Evolutionary conservation across 371 early-diverging fungal species (phyloP).

Genomic region (Funneliformis caledonium): DNA sequence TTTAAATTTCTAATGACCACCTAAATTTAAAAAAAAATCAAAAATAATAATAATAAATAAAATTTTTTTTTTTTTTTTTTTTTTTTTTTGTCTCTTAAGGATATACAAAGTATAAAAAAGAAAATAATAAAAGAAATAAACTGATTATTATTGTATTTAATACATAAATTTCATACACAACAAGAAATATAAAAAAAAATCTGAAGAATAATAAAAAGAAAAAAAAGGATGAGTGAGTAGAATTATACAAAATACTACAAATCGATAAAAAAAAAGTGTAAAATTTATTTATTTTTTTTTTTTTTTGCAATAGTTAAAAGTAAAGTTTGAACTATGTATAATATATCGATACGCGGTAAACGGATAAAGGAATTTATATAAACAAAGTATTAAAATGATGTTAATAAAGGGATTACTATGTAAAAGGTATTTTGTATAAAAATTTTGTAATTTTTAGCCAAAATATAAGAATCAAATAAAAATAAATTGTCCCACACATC

Average conservation of each 20-base stretch:
- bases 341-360: not conserved
- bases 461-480: not conserved
- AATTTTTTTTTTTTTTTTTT: no score
- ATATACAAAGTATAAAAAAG: not conserved
- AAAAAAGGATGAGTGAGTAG: not conserved
- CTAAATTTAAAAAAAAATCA: no score
- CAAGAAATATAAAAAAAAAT: not conserved
- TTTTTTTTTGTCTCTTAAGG: no score
- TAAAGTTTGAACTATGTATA: not conserved
- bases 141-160: not conserved
- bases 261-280: not conserved
- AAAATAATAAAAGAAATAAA: not conserved
- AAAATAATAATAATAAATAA: no score
- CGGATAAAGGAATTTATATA: not conserved
- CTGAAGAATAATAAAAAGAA: not conserved
- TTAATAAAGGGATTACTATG: no score
- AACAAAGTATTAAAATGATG: no score
- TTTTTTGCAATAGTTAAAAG: not conserved
- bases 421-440: not conserved
- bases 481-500: not conserved
- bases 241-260: constrained; percentile 1
- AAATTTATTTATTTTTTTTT: not conserved
- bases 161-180: not conserved
- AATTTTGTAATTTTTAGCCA: not conserved
- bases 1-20: no score